phyloP scores from a whole-genome alignment of 768 basidiomycete species.

The Phaeolepiota aurea region DNA sequence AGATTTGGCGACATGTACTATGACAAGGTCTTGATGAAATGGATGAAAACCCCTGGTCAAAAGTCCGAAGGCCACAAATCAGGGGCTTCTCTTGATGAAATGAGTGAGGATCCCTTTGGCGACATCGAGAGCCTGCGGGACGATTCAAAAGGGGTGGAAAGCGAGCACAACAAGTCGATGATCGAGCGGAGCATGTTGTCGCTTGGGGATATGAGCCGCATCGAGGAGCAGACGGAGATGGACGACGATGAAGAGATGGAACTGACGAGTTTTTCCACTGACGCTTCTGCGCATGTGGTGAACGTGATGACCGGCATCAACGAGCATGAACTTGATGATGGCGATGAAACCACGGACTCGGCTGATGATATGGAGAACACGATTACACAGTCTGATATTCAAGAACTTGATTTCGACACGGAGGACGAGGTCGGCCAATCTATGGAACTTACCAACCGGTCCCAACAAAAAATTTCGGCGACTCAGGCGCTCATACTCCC shows the following conservation, averaged over 20 bases:
- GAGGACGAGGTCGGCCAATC: conserved; percentile 25
- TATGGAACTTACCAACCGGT: neutral
- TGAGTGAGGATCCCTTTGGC: conserved; percentile 84
- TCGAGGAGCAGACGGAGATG: conserved; percentile 39
- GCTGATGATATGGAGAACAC: conserved; percentile 31
- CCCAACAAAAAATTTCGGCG: neutral
- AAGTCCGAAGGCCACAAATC: conserved; percentile 19
- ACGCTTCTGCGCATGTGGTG: conserved; percentile 47
- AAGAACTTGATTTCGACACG: conserved; percentile 29
- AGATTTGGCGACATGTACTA: conserved; percentile 83
- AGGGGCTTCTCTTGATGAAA: conserved; percentile 27
- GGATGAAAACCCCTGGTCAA: conserved; percentile 56
- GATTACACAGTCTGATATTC: conserved; percentile 19
- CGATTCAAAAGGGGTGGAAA: conserved; percentile 36
- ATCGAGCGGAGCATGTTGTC: conserved; percentile 4
- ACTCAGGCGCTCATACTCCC: neutral
- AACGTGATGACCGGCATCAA: conserved; percentile 43
- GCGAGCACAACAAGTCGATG: neutral
- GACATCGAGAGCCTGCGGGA: conserved; percentile 84
- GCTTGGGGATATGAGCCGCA: conserved; percentile 32
- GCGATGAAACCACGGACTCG: conserved; percentile 42
- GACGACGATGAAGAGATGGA: conserved; percentile 64
- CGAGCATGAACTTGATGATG: conserved; percentile 25
- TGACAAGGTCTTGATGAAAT: conserved; percentile 76
- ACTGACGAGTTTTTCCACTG: conserved; percentile 67